Evolutionary conservation across 2,329 filamentous ascomycete species (phyloP).

Genomic region (Paecilomyces sp.): DNA sequence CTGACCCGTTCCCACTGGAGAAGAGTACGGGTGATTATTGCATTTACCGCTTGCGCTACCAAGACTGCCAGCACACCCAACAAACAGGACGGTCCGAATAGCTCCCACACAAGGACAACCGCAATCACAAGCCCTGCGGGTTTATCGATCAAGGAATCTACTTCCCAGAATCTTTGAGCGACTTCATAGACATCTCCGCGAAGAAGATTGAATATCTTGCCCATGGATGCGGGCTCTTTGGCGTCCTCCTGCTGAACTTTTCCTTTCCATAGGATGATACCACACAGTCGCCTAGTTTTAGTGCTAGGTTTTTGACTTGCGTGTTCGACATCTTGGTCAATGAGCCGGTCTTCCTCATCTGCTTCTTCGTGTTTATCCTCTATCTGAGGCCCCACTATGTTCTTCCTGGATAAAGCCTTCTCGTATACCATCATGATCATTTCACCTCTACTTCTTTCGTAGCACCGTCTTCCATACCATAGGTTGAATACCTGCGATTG

Average conservation of each 20-base stretch:
- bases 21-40: slow-evolving; percentile 57
- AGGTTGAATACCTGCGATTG: slow-evolving; percentile 63
- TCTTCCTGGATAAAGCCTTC: slow-evolving; percentile 65
- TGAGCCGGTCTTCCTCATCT: slow-evolving; percentile 7
- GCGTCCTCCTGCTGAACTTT: slow-evolving; percentile 19
- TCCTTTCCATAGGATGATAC: slow-evolving; percentile 14
- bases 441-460: slow-evolving; percentile 78
- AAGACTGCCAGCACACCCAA: slow-evolving; percentile 64
- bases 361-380: slow-evolving; percentile 18
- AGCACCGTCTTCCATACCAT: slow-evolving; percentile 78
- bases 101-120: slow-evolving; percentile 63
- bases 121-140: slow-evolving; percentile 72
- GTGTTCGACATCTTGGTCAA: slow-evolving; percentile 4
- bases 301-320: not conserved
- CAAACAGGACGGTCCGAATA: slow-evolving; percentile 74
- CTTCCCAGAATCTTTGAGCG: slow-evolving; percentile 69
- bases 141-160: slow-evolving; percentile 65
- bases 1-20: slow-evolving; percentile 63
- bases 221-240: slow-evolving; percentile 66
- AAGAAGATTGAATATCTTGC: slow-evolving; percentile 85
- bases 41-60: slow-evolving; percentile 63
- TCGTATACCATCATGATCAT: slow-evolving; percentile 80
- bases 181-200: slow-evolving; percentile 45
- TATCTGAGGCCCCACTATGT: slow-evolving; percentile 33
- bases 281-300: not conserved